Evolutionary conservation across 257 asterid species (phyloP).

Genomic region (Solanum pennellii): DNA sequence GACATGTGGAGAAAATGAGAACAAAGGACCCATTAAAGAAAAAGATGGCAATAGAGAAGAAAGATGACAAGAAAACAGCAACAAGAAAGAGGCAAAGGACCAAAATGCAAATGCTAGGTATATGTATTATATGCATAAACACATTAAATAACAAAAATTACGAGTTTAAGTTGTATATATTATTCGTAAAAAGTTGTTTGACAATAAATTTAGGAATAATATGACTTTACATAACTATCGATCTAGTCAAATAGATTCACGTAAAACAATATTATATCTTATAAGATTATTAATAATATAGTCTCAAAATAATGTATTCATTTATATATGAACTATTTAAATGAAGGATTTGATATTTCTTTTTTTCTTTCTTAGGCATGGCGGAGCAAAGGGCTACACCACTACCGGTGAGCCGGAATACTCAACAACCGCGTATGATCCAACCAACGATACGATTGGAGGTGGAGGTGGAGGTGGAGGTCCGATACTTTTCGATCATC

Average conservation of each 20-base stretch:
- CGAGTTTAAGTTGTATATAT: not conserved
- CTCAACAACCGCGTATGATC: not conserved
- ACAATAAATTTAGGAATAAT: no score
- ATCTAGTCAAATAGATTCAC: not conserved
- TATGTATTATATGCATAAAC: no score
- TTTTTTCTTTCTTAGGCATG: not conserved
- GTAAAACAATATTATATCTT: no score
- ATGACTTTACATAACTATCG: no score
- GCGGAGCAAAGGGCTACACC: not conserved
- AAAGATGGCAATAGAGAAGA: conserved; percentile 21
- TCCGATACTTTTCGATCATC: not conserved
- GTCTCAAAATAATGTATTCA: not conserved
- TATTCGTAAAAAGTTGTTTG: no score
- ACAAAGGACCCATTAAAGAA: conserved; percentile 12
- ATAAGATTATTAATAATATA: no score
- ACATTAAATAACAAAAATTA: no score
- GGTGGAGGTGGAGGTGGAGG: not conserved
- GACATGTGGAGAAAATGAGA: conserved; percentile 12
- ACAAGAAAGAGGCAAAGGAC: conserved; percentile 1
- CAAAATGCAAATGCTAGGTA: conserved; percentile 7
- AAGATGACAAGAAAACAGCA: conserved; percentile 4
- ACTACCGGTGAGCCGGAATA: not conserved
- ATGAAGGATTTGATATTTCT: not conserved
- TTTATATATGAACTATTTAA: not conserved
- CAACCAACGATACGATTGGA: not conserved